Conservation (phyloP, 139 green algal genomes). For the Picochlorum sp. region DNA sequence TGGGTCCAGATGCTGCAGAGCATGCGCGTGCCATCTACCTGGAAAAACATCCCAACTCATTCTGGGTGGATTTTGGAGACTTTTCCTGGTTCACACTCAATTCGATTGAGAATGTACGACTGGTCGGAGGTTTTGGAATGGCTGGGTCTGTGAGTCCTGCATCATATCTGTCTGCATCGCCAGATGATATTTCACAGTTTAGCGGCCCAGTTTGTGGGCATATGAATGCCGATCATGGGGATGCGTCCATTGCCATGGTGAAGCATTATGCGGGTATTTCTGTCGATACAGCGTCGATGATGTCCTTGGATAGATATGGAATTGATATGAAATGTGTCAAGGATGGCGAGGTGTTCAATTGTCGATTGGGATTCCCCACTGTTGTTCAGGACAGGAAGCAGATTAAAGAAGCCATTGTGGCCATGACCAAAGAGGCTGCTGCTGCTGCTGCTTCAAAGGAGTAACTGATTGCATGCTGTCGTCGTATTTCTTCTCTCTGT, state of each 20-base stretch:
- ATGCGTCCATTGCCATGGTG: conserved; percentile 51
- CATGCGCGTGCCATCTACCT: conserved; percentile 46
- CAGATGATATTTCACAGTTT: conserved; percentile 69
- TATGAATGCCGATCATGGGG: conserved; percentile 57
- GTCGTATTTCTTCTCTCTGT: no score
- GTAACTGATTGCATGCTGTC: background rate
- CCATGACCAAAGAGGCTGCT: conserved; percentile 50
- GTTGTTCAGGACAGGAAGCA: conserved; percentile 47
- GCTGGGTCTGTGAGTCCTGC: conserved; percentile 32
- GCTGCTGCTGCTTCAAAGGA: conserved; percentile 11
- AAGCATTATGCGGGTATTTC: conserved; percentile 44
- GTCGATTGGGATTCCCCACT: conserved; percentile 45
- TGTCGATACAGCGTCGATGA: conserved; percentile 44
- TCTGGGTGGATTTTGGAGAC: conserved; percentile 79
- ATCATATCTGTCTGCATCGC: conserved; percentile 44
- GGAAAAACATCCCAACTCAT: conserved; percentile 61
- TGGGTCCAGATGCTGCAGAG: conserved; percentile 34
- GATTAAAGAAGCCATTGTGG: conserved; percentile 63
- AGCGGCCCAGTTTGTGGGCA: conserved; percentile 58
- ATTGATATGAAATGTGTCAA: conserved; percentile 38
- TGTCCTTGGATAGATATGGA: conserved; percentile 64
- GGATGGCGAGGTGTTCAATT: conserved; percentile 30
- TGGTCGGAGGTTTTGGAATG: conserved; percentile 67
- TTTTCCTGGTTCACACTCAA: conserved; percentile 58
- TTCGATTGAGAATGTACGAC: conserved; percentile 29